Percentiles rank a stretch among this genome's conserved stretches.
Evolutionary conservation across 2,329 filamentous ascomycete species (phyloP).

Genomic region (Byssoonygena ceratinophila): DNA sequence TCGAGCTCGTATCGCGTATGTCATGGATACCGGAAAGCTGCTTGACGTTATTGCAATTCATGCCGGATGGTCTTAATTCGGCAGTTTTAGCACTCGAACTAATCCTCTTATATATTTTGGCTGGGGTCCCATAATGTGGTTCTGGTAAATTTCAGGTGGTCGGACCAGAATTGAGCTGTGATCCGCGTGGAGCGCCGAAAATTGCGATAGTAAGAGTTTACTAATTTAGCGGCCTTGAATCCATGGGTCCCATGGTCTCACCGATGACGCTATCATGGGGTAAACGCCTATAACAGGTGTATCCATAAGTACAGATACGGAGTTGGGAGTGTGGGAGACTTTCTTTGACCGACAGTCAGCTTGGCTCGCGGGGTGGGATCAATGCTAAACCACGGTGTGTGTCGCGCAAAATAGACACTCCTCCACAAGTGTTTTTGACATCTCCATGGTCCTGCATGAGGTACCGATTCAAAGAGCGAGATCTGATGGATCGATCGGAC

Average conservation of each 20-base stretch:
- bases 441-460: neutral
- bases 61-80: no score
- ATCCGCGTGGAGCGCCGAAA: constrained; percentile 8
- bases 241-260: constrained; percentile 1
- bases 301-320: no score
- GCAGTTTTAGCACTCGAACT: no score
- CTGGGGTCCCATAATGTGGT: no score
- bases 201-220: neutral
- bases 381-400: neutral
- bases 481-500: neutral
- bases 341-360: neutral
- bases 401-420: no score
- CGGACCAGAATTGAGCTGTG: neutral
- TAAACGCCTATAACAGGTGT: no score
- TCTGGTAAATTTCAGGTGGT: neutral
- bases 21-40: neutral
- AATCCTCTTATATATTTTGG: no score
- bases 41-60: no score
- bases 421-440: neutral
- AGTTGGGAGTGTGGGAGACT: neutral
- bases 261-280: constrained; percentile 4
- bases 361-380: neutral
- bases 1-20: neutral
- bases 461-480: neutral
- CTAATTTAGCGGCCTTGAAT: neutral